Evolutionary conservation across 768 basidiomycete species (phyloP), one percentile per base, ranked within the genome.

Genomic region (Phanerodontia chrysosporium): DNA sequence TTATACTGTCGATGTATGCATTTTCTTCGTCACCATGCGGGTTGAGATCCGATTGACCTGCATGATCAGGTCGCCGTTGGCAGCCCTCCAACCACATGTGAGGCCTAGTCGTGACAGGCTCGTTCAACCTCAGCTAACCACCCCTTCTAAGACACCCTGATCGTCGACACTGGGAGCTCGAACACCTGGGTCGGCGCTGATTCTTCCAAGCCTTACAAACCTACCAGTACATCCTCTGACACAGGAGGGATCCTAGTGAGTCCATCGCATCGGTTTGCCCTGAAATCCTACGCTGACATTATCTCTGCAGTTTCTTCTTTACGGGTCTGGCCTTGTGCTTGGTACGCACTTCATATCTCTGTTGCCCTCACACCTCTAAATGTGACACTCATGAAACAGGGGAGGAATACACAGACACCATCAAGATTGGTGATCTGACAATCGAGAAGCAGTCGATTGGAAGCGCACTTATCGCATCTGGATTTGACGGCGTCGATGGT

Each of bases 401-500:
- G n/a, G n/a, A n/a, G n/a, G 21, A 39, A 24, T 52, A 46, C 51
- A 39, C 22, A 2, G 60, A 61, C 51, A 56, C 55, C 3, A 44
- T 61, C 21, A 49, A 56, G 14, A 3, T 61, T n/a, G 60, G 56
- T 16, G n/a, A 12, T 18, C 28, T 58, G 13, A 44, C 42, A 1
- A 57, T 61, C 29, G 16, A 1, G 7, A 25, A 57, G 32, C 55
- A 61, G 25, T 29, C 24, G n/a, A 25, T 61, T 14, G 60, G 49
- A 13, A 51, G 27, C 1, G 49, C 56, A 3, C 6, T 10, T 7
- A 8, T 6, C 12, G 3, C 39, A 12, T 16, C 6, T 1, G 59
- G 59, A 16, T 81, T 81, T 62, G 58, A 65, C 22, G 78, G 66
- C n/a, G 72, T 79, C 2, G 82, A 84, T 58, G 83, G 83, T 7